phyloP scores from a whole-genome alignment of 2,329 filamentous ascomycete species.

The Sporothrix mexicana region DNA sequence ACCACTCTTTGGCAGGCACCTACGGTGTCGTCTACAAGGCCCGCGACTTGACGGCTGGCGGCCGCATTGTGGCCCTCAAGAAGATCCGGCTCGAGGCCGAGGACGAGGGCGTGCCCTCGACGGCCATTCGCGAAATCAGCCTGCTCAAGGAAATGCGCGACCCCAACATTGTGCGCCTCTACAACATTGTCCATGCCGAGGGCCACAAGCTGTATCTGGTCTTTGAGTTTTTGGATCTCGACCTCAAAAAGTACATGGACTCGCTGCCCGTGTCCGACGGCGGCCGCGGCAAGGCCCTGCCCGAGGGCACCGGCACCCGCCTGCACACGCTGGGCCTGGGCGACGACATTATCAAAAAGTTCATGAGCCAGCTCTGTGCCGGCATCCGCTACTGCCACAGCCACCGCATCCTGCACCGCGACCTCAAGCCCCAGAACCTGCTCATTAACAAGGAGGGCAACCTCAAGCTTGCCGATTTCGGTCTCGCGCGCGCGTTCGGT shows the following conservation, averaged over 20 bases:
- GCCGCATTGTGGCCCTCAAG: slow-evolving; percentile 86
- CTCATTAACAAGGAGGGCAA: slow-evolving; percentile 85
- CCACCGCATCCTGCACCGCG: slow-evolving; percentile 81
- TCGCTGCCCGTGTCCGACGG: slow-evolving; percentile 79
- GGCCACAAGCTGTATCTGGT: slow-evolving; percentile 92
- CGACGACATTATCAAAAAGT: slow-evolving; percentile 84
- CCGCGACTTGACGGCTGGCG: slow-evolving; percentile 75
- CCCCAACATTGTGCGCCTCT: slow-evolving; percentile 80
- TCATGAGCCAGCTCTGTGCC: slow-evolving; percentile 83
- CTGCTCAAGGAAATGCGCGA: slow-evolving; percentile 92
- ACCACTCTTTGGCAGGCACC: slow-evolving; percentile 63
- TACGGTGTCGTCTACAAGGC: slow-evolving; percentile 95
- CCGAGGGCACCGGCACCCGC: slow-evolving; percentile 70
- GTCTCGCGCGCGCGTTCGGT: slow-evolving; percentile 85
- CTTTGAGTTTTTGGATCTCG: slow-evolving; percentile 84
- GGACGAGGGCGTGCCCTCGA: slow-evolving; percentile 88
- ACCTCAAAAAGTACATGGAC: slow-evolving; percentile 95
- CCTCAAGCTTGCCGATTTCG: slow-evolving; percentile 85
- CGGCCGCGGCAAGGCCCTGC: slow-evolving; percentile 79
- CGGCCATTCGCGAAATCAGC: slow-evolving; percentile 89
- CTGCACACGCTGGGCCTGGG: slow-evolving; percentile 73
- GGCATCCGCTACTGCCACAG: slow-evolving; percentile 85
- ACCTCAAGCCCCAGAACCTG: slow-evolving; percentile 85
- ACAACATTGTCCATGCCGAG: slow-evolving; percentile 91
- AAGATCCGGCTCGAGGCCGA: slow-evolving; percentile 92